Evolutionary conservation across 805 yeast species (phyloP).

Genomic region (Metschnikowia dekortorum): DNA sequence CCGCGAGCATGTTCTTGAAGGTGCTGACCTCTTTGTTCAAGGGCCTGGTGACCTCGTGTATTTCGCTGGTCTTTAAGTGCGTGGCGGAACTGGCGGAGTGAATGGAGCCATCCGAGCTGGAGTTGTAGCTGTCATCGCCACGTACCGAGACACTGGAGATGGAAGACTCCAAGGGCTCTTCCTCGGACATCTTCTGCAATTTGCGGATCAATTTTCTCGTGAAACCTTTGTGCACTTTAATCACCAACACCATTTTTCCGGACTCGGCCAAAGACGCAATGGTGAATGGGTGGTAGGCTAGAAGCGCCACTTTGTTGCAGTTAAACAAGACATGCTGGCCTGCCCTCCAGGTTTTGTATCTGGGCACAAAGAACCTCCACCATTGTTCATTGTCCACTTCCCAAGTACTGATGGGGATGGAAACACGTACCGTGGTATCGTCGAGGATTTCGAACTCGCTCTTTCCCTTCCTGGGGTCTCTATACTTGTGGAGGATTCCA

Average conservation of each 20-base stretch:
- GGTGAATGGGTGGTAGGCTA: conserved; percentile 48
- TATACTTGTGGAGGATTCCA: conserved; percentile 28
- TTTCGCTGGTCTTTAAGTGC: not conserved
- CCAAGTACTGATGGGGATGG: conserved; percentile 30
- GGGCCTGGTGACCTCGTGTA: not conserved
- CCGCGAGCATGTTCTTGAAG: conserved; percentile 1
- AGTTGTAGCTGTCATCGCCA: not conserved
- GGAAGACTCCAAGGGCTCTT: conserved; percentile 6
- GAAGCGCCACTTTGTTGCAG: conserved; percentile 31
- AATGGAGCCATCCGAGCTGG: not conserved
- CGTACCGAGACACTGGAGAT: not conserved
- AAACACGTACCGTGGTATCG: conserved; percentile 35
- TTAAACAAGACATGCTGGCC: conserved; percentile 46
- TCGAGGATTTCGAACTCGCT: conserved; percentile 39
- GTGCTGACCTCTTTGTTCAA: conserved; percentile 4
- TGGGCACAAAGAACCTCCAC: conserved; percentile 29
- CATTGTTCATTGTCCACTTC: conserved; percentile 19
- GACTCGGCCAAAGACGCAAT: conserved; percentile 36
- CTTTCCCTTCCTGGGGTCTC: conserved; percentile 35
- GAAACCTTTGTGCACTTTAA: conserved; percentile 41
- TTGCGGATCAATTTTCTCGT: conserved; percentile 33
- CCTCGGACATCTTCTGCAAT: conserved; percentile 18
- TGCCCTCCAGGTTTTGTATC: conserved; percentile 41
- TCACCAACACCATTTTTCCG: conserved; percentile 38
- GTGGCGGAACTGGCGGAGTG: not conserved